Percentiles rank a stretch among this genome's conserved stretches.
These are phyloP conservation scores for Hypomontagnella monticulosa DNA, from an alignment of 495 filamentous ascomycete genomes.

Conservation along the genomic window DNA sequence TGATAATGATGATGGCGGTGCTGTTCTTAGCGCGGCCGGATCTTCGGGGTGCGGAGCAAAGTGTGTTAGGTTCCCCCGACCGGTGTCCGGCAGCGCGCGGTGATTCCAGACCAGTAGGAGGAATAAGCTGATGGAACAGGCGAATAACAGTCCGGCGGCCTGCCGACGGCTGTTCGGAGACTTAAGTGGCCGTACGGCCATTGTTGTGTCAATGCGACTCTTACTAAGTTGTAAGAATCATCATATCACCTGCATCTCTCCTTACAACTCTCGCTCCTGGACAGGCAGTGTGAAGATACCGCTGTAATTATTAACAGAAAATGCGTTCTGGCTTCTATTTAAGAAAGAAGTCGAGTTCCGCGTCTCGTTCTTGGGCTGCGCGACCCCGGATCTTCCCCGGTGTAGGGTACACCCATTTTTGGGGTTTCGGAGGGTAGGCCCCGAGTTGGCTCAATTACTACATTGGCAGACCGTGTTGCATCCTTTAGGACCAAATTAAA, in stretches of 20 bases:
- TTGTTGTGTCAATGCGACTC: conserved; percentile 7
- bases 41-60: background rate
- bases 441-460: conserved; percentile 8
- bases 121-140: background rate
- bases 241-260: conserved; percentile 7
- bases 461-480: background rate
- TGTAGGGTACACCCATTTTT: conserved; percentile 5
- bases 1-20: background rate
- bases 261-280: background rate
- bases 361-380: background rate
- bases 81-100: conserved; percentile 2
- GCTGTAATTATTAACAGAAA: background rate
- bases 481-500: background rate
- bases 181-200: conserved; percentile 6
- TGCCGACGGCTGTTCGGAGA: conserved; percentile 9
- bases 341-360: background rate
- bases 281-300: background rate
- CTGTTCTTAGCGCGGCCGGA: too few relatives aligned
- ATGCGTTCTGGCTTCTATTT: background rate
- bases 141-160: background rate
- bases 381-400: background rate
- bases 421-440: conserved; percentile 8
- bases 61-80: background rate
- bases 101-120: conserved; percentile 6
- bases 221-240: background rate